Evolutionary conservation across 768 basidiomycete genomes (phyloP).

Genomic region (Mrakia frigida): DNA sequence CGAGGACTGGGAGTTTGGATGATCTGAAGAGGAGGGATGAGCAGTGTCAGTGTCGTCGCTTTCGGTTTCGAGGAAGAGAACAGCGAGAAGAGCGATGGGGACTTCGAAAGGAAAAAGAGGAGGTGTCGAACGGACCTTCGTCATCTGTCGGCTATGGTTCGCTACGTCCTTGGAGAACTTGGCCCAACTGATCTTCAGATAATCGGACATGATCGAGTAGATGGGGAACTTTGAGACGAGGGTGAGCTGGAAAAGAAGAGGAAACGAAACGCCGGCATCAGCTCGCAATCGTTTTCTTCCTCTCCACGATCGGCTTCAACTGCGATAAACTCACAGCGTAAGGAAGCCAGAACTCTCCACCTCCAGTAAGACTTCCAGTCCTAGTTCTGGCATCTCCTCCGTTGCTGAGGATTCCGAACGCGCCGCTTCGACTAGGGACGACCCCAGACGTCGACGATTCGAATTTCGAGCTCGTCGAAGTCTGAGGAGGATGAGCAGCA

Average conservation of each 20-base stretch:
- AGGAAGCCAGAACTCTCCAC: slow-evolving; percentile 72
- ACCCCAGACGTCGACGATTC: not conserved
- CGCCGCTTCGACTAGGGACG: slow-evolving; percentile 2
- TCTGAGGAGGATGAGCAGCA: not conserved
- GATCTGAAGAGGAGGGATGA: slow-evolving; percentile 37
- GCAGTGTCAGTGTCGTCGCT: slow-evolving; percentile 37
- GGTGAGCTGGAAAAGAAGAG: slow-evolving; percentile 37
- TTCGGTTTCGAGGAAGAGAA: not conserved
- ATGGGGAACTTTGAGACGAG: slow-evolving; percentile 88
- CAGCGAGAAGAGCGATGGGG: not conserved
- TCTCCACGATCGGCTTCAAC: not conserved
- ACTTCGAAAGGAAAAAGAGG: not conserved
- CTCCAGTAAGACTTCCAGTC: slow-evolving; percentile 24
- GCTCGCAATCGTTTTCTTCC: not conserved
- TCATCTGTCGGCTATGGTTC: slow-evolving; percentile 53
- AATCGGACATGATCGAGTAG: slow-evolving; percentile 92
- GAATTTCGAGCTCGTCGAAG: not conserved
- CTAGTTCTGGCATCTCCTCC: not conserved
- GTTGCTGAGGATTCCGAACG: not conserved
- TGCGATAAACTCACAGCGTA: slow-evolving; percentile 66
- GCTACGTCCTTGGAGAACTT: slow-evolving; percentile 70
- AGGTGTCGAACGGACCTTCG: not conserved
- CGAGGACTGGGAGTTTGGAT: slow-evolving; percentile 62
- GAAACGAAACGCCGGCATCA: not conserved
- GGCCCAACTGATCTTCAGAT: slow-evolving; percentile 73